Percentiles rank a stretch among this genome's conserved stretches.
These are phyloP conservation scores for Penicillium sumatraense DNA, from an alignment of 2,329 filamentous ascomycete species.

Conservation along the genomic window DNA sequence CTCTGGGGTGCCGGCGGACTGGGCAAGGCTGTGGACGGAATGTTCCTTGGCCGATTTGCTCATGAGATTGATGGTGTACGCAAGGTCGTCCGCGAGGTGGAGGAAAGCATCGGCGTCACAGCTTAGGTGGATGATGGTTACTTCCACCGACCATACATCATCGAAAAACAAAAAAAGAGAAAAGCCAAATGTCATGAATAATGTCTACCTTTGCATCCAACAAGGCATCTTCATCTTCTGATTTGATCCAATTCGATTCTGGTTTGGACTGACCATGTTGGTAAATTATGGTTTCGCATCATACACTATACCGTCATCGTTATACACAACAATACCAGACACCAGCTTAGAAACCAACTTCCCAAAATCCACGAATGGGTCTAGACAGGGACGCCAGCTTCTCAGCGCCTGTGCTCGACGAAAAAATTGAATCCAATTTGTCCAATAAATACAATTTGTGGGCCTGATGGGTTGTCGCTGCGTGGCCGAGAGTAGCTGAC, in stretches of 20 bases:
- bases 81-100: constrained; percentile 74
- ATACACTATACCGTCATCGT: constrained; percentile 27
- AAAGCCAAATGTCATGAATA: neutral
- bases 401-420: neutral
- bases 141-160: too few relatives aligned
- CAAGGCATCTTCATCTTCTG: too few relatives aligned
- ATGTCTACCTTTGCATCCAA: neutral
- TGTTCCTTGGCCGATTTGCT: constrained; percentile 81
- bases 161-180: too few relatives aligned
- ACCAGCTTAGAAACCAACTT: neutral
- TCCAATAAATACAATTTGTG: constrained; percentile 2
- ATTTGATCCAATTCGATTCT: neutral
- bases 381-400: constrained; percentile 7
- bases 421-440: constrained; percentile 1
- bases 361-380: constrained; percentile 2
- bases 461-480: neutral
- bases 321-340: constrained; percentile 15
- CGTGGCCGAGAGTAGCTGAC: neutral
- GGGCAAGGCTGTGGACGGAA: constrained; percentile 72
- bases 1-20: constrained; percentile 63
- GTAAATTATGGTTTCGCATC: constrained; percentile 20
- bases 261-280: neutral
- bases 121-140: neutral
- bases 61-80: constrained; percentile 75
- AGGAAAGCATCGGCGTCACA: constrained; percentile 39